phyloP scores from a whole-genome alignment of 208 protist genomes.

The Tritrichomonas musculus region DNA sequence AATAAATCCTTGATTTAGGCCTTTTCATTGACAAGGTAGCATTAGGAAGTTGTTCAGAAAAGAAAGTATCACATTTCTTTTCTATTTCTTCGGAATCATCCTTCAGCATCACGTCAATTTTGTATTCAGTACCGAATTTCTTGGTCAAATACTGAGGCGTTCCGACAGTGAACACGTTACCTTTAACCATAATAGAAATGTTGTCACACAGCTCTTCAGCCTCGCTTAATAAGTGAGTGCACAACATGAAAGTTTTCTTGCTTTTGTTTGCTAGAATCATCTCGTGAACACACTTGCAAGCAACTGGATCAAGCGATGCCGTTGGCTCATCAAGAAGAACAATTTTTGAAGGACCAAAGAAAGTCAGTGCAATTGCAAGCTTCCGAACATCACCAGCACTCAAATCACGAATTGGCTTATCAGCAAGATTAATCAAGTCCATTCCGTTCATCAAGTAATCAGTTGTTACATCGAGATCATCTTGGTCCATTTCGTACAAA shows the following conservation, averaged over 20 bases:
- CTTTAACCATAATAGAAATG: constrained; percentile 17
- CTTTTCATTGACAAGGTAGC: neutral
- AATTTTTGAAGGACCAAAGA: neutral
- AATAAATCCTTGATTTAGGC: neutral
- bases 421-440: neutral
- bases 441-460: neutral
- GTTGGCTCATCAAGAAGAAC: constrained; percentile 30
- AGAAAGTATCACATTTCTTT: neutral
- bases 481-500: neutral
- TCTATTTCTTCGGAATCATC: neutral
- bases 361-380: neutral
- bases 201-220: neutral
- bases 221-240: constrained; percentile 12
- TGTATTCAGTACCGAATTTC: neutral
- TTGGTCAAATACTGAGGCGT: neutral
- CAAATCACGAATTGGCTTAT: neutral
- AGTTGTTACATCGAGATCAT: neutral
- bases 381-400: neutral
- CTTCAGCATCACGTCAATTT: neutral
- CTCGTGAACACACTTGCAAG: neutral
- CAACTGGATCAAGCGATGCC: neutral
- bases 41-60: neutral
- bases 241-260: neutral
- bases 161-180: neutral
- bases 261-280: neutral